phyloP scores from a whole-genome alignment of 768 basidiomycete species.

The Leccinellum rugosiceps region DNA sequence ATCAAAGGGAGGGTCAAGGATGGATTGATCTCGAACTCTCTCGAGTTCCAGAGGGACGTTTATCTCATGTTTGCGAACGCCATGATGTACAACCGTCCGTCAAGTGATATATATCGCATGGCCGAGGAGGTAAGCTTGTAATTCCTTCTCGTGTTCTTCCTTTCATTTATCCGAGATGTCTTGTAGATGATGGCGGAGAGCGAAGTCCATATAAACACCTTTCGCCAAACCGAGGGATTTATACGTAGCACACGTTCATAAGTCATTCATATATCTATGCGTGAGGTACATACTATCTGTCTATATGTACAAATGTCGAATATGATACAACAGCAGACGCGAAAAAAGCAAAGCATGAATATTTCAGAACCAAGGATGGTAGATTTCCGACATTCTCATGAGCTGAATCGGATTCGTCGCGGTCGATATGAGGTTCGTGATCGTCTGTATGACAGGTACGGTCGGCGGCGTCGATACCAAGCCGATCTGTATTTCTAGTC shows the following conservation, averaged over 20 bases:
- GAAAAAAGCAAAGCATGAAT: neutral
- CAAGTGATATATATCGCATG: slow-evolving; percentile 84
- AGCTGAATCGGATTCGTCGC: slow-evolving; percentile 87
- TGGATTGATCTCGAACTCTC: slow-evolving; percentile 72
- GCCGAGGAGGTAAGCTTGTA: slow-evolving; percentile 73
- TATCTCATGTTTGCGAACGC: slow-evolving; percentile 96
- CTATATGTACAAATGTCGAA: slow-evolving; percentile 1
- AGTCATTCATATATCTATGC: neutral
- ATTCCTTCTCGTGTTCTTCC: neutral
- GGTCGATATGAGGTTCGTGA: slow-evolving; percentile 76
- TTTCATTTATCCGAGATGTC: neutral
- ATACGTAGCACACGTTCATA: slow-evolving; percentile 42
- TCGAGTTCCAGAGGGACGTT: slow-evolving; percentile 88
- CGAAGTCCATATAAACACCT: slow-evolving; percentile 61
- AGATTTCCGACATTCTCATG: slow-evolving; percentile 81
- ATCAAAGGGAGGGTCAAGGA: slow-evolving; percentile 86
- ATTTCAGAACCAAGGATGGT: slow-evolving; percentile 77
- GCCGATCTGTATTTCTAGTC: slow-evolving; percentile 16
- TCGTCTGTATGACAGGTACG: slow-evolving; percentile 69
- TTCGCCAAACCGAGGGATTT: slow-evolving; percentile 75
- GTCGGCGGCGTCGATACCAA: slow-evolving; percentile 23
- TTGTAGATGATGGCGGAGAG: slow-evolving; percentile 74
- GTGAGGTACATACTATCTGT: neutral
- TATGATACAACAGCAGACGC: neutral
- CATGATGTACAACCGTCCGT: slow-evolving; percentile 92